phyloP scores from a whole-genome alignment of 2,329 filamentous ascomycete species.

The Decorospora gaudefroyi region DNA sequence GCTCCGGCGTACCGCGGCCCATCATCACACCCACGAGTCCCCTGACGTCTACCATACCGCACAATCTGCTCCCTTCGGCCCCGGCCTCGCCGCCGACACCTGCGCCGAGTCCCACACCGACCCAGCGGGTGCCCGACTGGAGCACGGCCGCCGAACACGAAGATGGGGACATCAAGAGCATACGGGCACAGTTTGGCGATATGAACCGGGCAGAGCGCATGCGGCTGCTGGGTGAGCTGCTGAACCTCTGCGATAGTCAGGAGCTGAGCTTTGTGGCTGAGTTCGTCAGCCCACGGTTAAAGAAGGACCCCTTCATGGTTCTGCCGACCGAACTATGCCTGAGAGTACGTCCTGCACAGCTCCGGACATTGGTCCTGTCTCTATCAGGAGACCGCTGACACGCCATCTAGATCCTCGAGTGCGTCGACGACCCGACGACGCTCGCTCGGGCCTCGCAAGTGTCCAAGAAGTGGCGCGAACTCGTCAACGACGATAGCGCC shows the following conservation, averaged over 20 bases:
- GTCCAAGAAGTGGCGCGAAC: slow-evolving; percentile 90
- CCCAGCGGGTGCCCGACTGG: slow-evolving; percentile 70
- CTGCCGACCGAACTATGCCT: slow-evolving; percentile 92
- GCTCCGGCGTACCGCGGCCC: slow-evolving; percentile 50
- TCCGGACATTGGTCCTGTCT: background rate
- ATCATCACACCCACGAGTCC: slow-evolving; percentile 59
- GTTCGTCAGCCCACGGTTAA: slow-evolving; percentile 89
- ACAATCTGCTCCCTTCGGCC: slow-evolving; percentile 66
- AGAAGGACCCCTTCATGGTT: slow-evolving; percentile 93
- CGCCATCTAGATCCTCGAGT: slow-evolving; percentile 77
- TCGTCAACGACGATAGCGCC: slow-evolving; percentile 94
- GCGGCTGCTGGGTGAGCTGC: slow-evolving; percentile 79
- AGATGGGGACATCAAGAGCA: slow-evolving; percentile 78
- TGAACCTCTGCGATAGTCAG: slow-evolving; percentile 94
- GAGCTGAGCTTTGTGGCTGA: slow-evolving; percentile 95
- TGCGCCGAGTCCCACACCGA: slow-evolving; percentile 67
- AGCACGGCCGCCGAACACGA: slow-evolving; percentile 78
- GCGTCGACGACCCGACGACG: slow-evolving; percentile 95
- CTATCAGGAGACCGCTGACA: slow-evolving; percentile 27
- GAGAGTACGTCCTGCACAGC: slow-evolving; percentile 62
- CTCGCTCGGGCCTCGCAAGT: slow-evolving; percentile 92
- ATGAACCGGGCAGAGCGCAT: slow-evolving; percentile 77
- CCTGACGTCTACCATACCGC: slow-evolving; percentile 56
- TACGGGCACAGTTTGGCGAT: slow-evolving; percentile 78
- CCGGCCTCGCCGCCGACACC: slow-evolving; percentile 70